Percentiles rank a stretch among this genome's conserved stretches.
Conservation (phyloP, 495 filamentous ascomycete genomes). For the Lophiostoma macrostomum region DNA sequence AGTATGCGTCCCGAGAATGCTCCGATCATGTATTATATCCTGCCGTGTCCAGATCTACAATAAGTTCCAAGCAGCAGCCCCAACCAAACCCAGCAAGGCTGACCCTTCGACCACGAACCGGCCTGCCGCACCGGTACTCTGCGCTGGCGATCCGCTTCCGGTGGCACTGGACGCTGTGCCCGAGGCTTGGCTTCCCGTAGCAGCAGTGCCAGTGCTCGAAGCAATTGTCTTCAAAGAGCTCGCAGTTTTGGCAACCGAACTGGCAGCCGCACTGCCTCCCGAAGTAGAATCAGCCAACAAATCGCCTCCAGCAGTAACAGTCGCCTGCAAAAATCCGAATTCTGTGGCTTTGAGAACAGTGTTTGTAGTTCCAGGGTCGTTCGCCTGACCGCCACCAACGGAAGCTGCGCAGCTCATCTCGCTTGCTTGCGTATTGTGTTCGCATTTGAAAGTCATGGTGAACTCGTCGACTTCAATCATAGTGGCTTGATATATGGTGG, state of each 20-base stretch:
- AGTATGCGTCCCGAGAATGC: background rate
- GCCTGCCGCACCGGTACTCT: background rate
- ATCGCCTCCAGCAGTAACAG: constrained; percentile 9
- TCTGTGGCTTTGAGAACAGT: background rate
- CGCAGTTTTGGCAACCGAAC: too few relatives aligned
- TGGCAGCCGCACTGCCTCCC: too few relatives aligned
- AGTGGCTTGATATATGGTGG: constrained; percentile 5
- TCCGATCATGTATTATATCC: background rate
- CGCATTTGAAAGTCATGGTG: constrained; percentile 5
- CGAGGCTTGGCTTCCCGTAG: too few relatives aligned
- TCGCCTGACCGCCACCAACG: background rate
- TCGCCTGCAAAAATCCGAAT: constrained; percentile 10
- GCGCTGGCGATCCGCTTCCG: too few relatives aligned
- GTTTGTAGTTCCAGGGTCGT: constrained; percentile 8
- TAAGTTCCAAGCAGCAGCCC: background rate
- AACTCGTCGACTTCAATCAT: background rate
- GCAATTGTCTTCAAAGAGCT: too few relatives aligned
- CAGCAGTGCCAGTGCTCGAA: too few relatives aligned
- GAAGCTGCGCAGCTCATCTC: constrained; percentile 1
- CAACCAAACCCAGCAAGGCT: background rate
- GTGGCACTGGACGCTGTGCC: too few relatives aligned
- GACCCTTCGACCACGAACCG: background rate
- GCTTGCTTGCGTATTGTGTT: background rate
- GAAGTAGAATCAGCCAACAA: constrained; percentile 7
- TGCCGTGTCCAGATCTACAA: background rate